Evolutionary conservation across 2,329 filamentous ascomycete genomes (phyloP).

Genomic region (Venturia pyrina): DNA sequence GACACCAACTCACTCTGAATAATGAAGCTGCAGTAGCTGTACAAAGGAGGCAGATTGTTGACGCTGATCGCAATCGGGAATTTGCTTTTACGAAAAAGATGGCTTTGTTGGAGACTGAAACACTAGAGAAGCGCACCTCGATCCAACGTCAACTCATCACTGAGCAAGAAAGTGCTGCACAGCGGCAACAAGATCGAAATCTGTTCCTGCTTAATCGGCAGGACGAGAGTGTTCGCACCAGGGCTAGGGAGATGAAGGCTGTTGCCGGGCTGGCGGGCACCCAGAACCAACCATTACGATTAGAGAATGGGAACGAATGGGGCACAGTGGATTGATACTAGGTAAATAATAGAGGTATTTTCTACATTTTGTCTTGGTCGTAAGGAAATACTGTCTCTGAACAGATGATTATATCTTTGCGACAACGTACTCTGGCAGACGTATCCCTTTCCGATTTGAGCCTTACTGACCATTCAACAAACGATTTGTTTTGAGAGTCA

Average conservation of each 20-base stretch:
- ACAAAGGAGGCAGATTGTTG: constrained; percentile 7
- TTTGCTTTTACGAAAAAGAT: constrained; percentile 2
- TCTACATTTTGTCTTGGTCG: neutral
- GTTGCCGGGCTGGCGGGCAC: neutral
- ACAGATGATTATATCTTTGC: neutral
- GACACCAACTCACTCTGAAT: neutral
- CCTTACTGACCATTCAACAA: neutral
- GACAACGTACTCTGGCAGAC: neutral
- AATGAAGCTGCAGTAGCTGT: neutral
- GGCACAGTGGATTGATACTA: constrained; percentile 7
- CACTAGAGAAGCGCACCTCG: neutral
- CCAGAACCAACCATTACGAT: neutral
- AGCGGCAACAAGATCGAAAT: constrained; percentile 5
- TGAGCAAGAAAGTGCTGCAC: neutral
- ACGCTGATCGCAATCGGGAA: constrained; percentile 3
- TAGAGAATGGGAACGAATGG: constrained; percentile 7
- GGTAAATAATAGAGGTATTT: neutral
- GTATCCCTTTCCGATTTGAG: neutral
- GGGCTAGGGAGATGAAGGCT: constrained; percentile 5
- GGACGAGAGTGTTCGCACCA: constrained; percentile 7
- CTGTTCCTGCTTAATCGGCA: neutral
- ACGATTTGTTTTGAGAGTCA: neutral
- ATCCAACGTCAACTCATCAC: neutral
- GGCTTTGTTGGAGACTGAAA: constrained; percentile 5
- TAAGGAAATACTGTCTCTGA: neutral